Evolutionary conservation across 345 rosid genomes (phyloP), one percentile per base, ranked within the genome.

Genomic region (Hibiscus tridactylites): DNA sequence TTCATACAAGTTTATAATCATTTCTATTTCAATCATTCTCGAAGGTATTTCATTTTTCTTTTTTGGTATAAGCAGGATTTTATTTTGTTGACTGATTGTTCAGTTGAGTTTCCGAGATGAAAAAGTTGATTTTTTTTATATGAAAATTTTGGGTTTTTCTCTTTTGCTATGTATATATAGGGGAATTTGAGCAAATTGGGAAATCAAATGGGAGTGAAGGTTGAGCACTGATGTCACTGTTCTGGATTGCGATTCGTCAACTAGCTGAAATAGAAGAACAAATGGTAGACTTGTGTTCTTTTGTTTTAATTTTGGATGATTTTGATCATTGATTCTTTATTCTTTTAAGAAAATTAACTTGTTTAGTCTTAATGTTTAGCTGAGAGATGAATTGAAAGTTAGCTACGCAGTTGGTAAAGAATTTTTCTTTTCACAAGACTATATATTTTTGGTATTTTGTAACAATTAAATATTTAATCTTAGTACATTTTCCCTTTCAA

Each of bases 221-320:
- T 72, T 47, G 75, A 71, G 76, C 79, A 73, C 84, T 88, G 81
- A 88, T 86, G 90, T 83, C 91, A 81, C 68, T 77, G 72, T 83
- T 86, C 79, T 35, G 39, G 39, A 35, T 35, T 35, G 39, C 6
- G 39, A 35, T 35, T 35, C 39, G 39, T 35, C 39, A 5, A 35
- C 39, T 35, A 35, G 39, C 39, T 84, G 90, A 87, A 47, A 83
- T 83, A 70, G 86, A 86, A 61, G 86, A 67, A 47, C 58, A 82
- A 26, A 86, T 89, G 91, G 91, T 88, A 82, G 60, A 7, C 3
- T 54, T 54, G 31, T 0, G 31, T 35, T 29, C 5, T 57, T 21
- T 9, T 2, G 0, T 10, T 9, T 54, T 42, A 28, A 35, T 44
- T 42, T 66, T 5, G 60, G 59, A 47, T n/a, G 29, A 37, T 11